Conservation (phyloP, 2,329 filamentous ascomycete species). For the Teratosphaeria destructans region DNA sequence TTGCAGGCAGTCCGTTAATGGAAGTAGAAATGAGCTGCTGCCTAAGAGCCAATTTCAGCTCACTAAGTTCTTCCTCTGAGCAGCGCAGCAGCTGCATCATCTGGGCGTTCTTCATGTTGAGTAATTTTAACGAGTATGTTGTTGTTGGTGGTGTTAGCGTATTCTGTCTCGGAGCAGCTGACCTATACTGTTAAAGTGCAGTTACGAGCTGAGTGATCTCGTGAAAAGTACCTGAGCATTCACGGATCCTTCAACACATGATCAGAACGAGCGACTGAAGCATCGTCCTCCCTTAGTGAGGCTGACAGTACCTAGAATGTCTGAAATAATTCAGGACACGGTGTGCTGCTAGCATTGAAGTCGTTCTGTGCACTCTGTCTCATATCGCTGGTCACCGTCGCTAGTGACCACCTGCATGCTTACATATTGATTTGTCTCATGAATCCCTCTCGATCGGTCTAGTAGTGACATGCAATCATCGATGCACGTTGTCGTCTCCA, state of each 20-base stretch:
- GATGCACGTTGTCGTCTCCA: too few species aligned
- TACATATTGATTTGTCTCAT: too few species aligned
- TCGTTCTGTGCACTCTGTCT: too few species aligned
- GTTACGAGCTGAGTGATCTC: background rate
- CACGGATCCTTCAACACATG: background rate
- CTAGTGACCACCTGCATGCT: too few species aligned
- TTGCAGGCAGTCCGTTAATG: background rate
- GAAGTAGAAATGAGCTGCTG: background rate
- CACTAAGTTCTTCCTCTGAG: background rate
- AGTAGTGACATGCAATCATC: too few species aligned
- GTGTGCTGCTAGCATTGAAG: too few species aligned
- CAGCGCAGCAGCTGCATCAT: background rate
- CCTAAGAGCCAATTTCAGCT: background rate
- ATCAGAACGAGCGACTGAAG: background rate
- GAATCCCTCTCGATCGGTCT: too few species aligned
- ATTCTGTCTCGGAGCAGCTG: background rate
- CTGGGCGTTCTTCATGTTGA: background rate
- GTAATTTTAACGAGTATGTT: background rate
- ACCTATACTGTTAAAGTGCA: background rate
- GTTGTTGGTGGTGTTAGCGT: background rate
- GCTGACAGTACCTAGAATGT: too few species aligned
- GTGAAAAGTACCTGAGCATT: background rate
- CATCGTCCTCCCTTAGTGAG: background rate
- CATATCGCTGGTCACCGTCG: too few species aligned
- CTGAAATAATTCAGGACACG: too few species aligned